Evolutionary conservation across 305 asterid genomes (phyloP).

Genomic region (Fraxinus sp.): DNA sequence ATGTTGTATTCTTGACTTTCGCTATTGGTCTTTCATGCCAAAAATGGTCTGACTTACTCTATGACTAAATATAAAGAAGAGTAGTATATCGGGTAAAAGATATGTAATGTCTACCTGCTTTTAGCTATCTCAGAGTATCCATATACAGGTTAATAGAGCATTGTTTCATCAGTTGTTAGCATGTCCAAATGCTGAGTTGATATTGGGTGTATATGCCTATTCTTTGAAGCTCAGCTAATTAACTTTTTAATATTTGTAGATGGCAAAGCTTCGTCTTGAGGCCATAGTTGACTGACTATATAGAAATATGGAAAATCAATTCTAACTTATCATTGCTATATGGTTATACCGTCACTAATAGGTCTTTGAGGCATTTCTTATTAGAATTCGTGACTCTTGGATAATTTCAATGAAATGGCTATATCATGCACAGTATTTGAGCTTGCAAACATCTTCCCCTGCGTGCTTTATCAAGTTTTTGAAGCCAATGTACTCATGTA

Average conservation of each 20-base stretch:
- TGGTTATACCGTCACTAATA: neutral
- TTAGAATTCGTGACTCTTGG: neutral
- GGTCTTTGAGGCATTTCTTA: neutral
- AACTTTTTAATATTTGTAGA: neutral
- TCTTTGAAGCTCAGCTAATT: neutral
- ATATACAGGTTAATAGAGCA: neutral
- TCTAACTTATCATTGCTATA: neutral
- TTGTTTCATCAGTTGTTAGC: neutral
- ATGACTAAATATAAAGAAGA: neutral
- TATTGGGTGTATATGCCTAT: neutral
- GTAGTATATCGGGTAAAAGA: neutral
- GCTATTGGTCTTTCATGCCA: neutral
- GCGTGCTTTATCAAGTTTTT: slow-evolving; percentile 10
- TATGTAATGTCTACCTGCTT: neutral
- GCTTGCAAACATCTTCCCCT: slow-evolving; percentile 3
- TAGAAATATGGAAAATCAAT: neutral
- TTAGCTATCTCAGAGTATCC: neutral
- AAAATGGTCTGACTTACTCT: neutral
- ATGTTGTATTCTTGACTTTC: neutral
- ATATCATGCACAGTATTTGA: neutral
- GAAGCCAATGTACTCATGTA: neutral
- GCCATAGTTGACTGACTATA: neutral
- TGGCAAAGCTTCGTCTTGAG: neutral
- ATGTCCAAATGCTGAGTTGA: neutral
- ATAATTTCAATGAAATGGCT: neutral